phyloP scores from a whole-genome alignment of 2,329 filamentous ascomycete species.

The Fusarium multiceps region DNA sequence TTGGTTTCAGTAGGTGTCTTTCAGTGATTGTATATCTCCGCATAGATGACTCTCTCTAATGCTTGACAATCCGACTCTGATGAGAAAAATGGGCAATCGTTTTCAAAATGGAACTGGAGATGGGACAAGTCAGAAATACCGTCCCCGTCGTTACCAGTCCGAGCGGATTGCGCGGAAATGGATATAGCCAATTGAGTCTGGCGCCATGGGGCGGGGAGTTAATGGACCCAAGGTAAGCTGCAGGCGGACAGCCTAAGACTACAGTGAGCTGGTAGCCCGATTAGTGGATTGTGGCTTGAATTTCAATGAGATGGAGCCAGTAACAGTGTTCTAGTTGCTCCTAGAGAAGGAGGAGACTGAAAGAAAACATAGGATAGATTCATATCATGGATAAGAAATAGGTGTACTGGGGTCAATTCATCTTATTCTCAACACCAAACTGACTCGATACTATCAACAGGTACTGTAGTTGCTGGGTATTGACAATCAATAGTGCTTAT shows the following conservation, averaged over 20 bases:
- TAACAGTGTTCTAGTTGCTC: background rate
- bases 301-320: background rate
- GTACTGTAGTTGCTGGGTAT: background rate
- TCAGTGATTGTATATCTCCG: background rate
- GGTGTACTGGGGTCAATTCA: background rate
- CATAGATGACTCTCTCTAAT: background rate
- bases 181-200: slow-evolving; percentile 3
- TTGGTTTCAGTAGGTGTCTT: background rate
- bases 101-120: background rate
- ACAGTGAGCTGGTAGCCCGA: background rate
- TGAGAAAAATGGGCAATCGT: background rate
- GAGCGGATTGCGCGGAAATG: slow-evolving; percentile 5
- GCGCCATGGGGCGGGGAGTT: slow-evolving; percentile 4
- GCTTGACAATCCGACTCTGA: background rate
- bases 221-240: background rate
- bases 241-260: background rate
- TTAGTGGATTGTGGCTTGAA: slow-evolving; percentile 3
- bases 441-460: background rate
- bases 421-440: background rate
- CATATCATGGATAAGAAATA: background rate
- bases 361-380: too few species aligned
- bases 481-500: background rate
- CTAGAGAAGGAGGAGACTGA: background rate
- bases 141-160: background rate
- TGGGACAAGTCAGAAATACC: slow-evolving; percentile 2